Base-by-base conservation (phyloP, 306 rosid genomes). In the Vigna unguiculata region DNA sequence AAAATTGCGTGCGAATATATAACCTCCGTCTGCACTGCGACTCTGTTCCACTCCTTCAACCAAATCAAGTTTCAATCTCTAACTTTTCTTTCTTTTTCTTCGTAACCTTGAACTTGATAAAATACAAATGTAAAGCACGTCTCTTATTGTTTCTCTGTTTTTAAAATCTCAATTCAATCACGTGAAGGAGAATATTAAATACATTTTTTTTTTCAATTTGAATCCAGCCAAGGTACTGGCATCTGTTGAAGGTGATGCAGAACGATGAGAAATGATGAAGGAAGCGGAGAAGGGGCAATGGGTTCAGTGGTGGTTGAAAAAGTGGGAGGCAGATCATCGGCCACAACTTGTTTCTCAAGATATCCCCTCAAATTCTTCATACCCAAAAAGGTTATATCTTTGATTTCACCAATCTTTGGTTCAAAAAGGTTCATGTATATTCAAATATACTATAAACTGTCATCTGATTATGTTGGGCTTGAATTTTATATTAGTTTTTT, bases 301-400 rank as follows among this genome's bases (percentile, higher is more conserved):
- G 92, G 96, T 71, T 64, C 60, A 59, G 74, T 94, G 76, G 86
- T 65, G 3, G 90, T 94, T 75, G 96, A 94, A 85, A 90, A 84
- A 65, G 96, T 90, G 28, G 86, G 85, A 20, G 98, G 91, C 48
- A 90, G 75, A 72, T 94, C 97, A 41, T 83, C 89, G 15, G 92
- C 86, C 1, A 84, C 67, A 24, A 85, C 78, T 45, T 90, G 98
- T 86, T 87, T 90, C 66, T 89, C 97, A 15, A 92, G 88, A 85
- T 94, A 94, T 51, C 98, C 98, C 24, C 87, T 94, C 57, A 94
- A 92, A 67, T 86, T 94, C 89, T 85, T 94, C 47, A 45, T 82
- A 70, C 98, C 98, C n/a, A 89, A 57, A 77, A 93, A 93, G 96
- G 98, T 91, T 47, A 38, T 34, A 8, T 34, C 9, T 34, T 34